phyloP scores from a whole-genome alignment of 176 grass and related monocot genomes.

The Oryza longistaminata region DNA sequence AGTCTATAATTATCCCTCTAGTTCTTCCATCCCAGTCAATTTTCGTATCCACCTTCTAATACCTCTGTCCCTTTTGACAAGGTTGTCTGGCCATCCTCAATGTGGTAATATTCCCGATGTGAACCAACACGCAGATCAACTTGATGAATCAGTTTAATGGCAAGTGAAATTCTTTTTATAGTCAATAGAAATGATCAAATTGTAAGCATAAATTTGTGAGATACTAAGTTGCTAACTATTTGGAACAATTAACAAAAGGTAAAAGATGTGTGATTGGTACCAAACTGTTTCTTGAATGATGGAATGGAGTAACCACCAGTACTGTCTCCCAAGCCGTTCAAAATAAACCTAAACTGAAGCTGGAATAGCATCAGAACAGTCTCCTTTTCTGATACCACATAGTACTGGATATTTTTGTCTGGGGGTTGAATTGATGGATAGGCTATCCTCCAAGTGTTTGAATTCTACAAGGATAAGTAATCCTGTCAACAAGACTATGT shows the following conservation, averaged over 20 bases:
- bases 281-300: neutral
- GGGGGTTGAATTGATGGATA: conserved; percentile 13
- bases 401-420: neutral
- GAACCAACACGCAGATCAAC: neutral
- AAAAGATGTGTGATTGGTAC: neutral
- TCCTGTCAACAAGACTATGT: conserved; percentile 32
- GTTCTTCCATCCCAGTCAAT: neutral
- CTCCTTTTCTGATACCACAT: conserved; percentile 1
- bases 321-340: neutral
- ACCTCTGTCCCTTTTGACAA: neutral
- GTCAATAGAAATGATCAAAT: neutral
- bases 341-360: neutral
- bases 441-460: neutral
- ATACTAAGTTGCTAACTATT: neutral
- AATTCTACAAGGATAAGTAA: conserved; percentile 1
- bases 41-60: neutral
- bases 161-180: neutral
- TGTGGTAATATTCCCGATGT: neutral
- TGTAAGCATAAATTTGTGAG: neutral
- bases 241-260: neutral
- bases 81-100: neutral
- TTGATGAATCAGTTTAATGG: neutral
- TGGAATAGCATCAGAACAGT: neutral
- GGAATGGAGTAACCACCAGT: neutral
- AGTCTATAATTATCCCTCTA: neutral